Percentiles rank a stretch among this genome's conserved stretches.
Conservation (phyloP, 345 rosid genomes). For the Iberis pinnata region DNA sequence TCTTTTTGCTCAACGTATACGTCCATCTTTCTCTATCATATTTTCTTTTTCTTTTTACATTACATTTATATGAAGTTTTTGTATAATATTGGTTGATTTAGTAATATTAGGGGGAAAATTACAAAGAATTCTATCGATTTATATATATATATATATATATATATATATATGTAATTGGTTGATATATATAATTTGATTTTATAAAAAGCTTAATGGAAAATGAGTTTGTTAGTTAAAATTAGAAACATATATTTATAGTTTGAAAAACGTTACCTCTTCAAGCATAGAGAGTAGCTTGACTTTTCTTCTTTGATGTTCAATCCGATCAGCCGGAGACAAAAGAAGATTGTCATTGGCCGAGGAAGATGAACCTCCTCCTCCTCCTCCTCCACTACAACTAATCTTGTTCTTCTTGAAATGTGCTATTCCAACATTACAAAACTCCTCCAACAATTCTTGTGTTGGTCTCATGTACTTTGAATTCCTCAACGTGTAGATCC, state of each 20-base stretch:
- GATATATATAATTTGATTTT: too few species aligned
- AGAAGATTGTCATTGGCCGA: slow-evolving; percentile 36
- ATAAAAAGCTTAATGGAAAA: too few species aligned
- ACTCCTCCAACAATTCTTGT: slow-evolving; percentile 85
- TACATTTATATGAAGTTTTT: background rate
- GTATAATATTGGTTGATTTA: background rate
- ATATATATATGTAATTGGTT: too few species aligned
- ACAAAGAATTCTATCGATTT: too few species aligned
- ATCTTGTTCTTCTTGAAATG: slow-evolving; percentile 32
- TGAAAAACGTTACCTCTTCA: slow-evolving; percentile 63
- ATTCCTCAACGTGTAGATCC: slow-evolving; percentile 36
- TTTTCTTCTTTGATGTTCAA: slow-evolving; percentile 91
- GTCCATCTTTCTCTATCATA: too few species aligned
- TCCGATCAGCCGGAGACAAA: slow-evolving; percentile 63
- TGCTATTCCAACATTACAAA: slow-evolving; percentile 71
- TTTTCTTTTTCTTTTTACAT: too few species aligned
- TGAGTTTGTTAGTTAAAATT: too few species aligned
- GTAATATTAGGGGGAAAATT: too few species aligned
- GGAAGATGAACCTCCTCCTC: slow-evolving; percentile 25
- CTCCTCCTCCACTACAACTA: slow-evolving; percentile 15
- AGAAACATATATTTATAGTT: too few species aligned
- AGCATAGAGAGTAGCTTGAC: slow-evolving; percentile 83
- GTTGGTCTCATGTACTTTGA: slow-evolving; percentile 65
- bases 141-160: too few species aligned
- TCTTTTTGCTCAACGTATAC: too few species aligned